A percentile compares a stretch with the other conserved stretches of the same genome.
Conservation (phyloP, 768 basidiomycete genomes). For the Phlegmacium glaucopus region DNA sequence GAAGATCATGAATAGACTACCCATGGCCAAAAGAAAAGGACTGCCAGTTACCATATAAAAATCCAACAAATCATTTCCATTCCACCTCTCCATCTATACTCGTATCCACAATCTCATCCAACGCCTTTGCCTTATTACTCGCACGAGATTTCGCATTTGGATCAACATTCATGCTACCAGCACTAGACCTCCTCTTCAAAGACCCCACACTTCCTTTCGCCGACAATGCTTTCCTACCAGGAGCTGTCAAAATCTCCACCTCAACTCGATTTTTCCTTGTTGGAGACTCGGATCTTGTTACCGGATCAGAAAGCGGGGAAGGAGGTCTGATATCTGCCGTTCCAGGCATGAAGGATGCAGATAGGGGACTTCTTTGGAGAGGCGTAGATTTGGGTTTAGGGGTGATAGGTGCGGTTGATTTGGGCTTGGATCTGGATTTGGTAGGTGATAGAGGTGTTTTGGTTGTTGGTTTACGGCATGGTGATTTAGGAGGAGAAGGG, state of each 20-base stretch:
- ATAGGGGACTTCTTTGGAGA: slow-evolving; percentile 19
- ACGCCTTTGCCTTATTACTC: slow-evolving; percentile 8
- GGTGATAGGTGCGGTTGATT: background rate
- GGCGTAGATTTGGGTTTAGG: background rate
- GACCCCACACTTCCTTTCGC: background rate
- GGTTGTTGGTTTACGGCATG: background rate
- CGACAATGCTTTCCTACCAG: background rate
- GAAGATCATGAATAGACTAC: too few relatives aligned
- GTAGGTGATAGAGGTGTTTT: background rate
- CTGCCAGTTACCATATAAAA: too few relatives aligned
- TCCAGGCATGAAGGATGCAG: slow-evolving; percentile 14
- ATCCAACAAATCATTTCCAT: background rate
- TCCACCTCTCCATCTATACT: slow-evolving; percentile 30
- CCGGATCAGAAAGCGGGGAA: slow-evolving; percentile 2
- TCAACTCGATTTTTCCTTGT: slow-evolving; percentile 1
- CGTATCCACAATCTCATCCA: slow-evolving; percentile 31
- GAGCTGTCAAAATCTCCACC: background rate
- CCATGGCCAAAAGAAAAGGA: too few relatives aligned
- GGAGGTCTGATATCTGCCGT: slow-evolving; percentile 5
- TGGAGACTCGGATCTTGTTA: slow-evolving; percentile 9
- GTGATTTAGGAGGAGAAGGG: slow-evolving; percentile 10
- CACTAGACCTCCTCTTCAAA: slow-evolving; percentile 1
- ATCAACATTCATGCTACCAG: background rate
- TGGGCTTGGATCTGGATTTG: background rate
- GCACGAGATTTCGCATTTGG: background rate